A percentile compares a stretch with the other conserved stretches of the same genome.
phyloP scores from a whole-genome alignment of 768 basidiomycete species.

The Crepidotus variabilis region DNA sequence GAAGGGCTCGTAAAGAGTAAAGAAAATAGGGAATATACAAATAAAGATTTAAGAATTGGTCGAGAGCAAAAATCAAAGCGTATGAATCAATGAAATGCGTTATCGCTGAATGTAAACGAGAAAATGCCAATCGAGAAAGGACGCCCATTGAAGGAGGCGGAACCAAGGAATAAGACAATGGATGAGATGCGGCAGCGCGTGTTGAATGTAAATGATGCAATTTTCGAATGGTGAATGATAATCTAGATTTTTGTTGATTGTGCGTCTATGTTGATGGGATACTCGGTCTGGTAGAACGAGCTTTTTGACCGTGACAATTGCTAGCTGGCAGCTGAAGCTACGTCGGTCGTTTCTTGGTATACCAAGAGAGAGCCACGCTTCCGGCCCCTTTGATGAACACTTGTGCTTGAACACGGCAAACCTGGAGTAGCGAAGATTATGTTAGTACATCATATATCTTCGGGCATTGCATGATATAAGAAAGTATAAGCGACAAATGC shows the following conservation, averaged over 20 bases:
- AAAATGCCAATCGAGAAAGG: background rate
- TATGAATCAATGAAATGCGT: background rate
- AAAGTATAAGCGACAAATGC: no score
- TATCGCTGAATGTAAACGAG: background rate
- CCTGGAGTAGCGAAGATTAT: conserved; percentile 15
- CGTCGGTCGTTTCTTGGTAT: conserved; percentile 18
- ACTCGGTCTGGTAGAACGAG: no score
- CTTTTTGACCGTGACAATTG: no score
- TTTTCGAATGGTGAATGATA: background rate
- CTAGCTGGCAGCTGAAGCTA: background rate
- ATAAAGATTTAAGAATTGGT: background rate
- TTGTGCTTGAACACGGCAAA: conserved; percentile 35
- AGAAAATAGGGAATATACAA: background rate
- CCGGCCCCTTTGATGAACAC: conserved; percentile 37
- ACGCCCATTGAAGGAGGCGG: background rate
- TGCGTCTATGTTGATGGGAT: no score
- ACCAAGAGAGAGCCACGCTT: conserved; percentile 34
- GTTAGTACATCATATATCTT: background rate
- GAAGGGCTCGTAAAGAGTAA: background rate
- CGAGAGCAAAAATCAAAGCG: background rate
- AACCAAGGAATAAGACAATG: background rate
- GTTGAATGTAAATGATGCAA: background rate
- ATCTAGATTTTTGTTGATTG: background rate
- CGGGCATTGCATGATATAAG: background rate
- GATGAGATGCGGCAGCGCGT: background rate